Conservation (phyloP, 1,284 basidiomycete genomes). For the Malassezia arunalokei region DNA sequence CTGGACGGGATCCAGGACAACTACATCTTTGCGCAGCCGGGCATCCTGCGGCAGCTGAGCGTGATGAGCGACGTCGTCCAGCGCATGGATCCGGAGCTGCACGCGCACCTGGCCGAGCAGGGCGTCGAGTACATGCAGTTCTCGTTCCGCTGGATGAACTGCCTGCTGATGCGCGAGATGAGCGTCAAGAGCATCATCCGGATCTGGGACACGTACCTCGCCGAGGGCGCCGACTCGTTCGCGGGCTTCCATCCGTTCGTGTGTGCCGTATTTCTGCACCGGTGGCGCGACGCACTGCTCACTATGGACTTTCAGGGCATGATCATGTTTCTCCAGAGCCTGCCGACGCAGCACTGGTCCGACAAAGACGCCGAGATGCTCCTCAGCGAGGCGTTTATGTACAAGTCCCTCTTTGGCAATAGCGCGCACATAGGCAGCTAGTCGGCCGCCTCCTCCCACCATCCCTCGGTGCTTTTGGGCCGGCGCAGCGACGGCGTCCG, state of each 20-base stretch:
- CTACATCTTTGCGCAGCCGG: constrained; percentile 44
- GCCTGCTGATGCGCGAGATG: constrained; percentile 46
- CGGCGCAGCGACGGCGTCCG: not conserved
- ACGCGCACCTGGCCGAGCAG: constrained; percentile 37
- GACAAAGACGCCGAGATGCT: constrained; percentile 92
- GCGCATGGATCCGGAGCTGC: constrained; percentile 40
- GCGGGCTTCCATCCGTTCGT: constrained; percentile 44
- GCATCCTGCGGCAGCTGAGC: constrained; percentile 41
- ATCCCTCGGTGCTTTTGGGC: constrained; percentile 3
- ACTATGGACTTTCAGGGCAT: constrained; percentile 57
- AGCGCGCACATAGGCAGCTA: constrained; percentile 32
- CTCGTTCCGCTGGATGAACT: constrained; percentile 47
- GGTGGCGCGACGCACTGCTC: constrained; percentile 34
- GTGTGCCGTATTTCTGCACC: constrained; percentile 41
- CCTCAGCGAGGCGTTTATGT: constrained; percentile 84
- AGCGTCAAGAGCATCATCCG: constrained; percentile 43
- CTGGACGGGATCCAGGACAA: constrained; percentile 46
- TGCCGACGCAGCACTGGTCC: constrained; percentile 86
- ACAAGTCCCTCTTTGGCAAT: constrained; percentile 43
- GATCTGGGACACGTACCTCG: constrained; percentile 46
- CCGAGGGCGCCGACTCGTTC: constrained; percentile 44
- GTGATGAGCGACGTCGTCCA: constrained; percentile 36
- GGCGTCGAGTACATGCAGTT: constrained; percentile 46
- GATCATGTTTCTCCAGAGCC: constrained; percentile 94
- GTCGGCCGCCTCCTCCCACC: constrained; percentile 4